These are phyloP conservation scores for Paragyromitra xinjiangensis DNA, from an alignment of 495 filamentous ascomycete genomes.

Conservation along the genomic window DNA sequence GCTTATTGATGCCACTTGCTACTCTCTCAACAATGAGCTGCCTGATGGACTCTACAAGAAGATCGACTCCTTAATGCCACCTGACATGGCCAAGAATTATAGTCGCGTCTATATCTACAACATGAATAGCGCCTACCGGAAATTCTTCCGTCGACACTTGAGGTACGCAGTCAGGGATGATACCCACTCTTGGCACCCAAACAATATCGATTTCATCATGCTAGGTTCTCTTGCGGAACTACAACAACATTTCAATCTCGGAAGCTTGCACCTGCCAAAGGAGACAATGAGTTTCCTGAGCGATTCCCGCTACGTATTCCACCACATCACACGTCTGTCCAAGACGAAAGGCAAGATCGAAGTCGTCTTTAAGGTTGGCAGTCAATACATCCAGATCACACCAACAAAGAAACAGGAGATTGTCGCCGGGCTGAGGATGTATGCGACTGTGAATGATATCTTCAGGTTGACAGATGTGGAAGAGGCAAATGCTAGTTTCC, in stretches of 20 bases:
- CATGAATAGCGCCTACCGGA: slow-evolving; percentile 71
- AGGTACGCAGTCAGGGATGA: slow-evolving; percentile 67
- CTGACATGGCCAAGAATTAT: slow-evolving; percentile 66
- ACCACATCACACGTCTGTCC: slow-evolving; percentile 69
- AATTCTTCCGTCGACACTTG: slow-evolving; percentile 69
- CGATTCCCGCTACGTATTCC: slow-evolving; percentile 70
- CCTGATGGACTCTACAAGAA: slow-evolving; percentile 68
- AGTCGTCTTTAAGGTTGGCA: slow-evolving; percentile 71
- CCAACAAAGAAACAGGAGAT: slow-evolving; percentile 73
- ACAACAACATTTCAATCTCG: slow-evolving; percentile 71
- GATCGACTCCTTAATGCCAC: slow-evolving; percentile 67
- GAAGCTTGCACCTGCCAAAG: slow-evolving; percentile 70
- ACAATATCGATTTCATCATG: slow-evolving; percentile 70
- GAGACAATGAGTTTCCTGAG: slow-evolving; percentile 72
- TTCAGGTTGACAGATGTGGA: slow-evolving; percentile 72
- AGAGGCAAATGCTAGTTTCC: slow-evolving; percentile 67
- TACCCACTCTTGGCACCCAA: slow-evolving; percentile 65
- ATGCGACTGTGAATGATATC: slow-evolving; percentile 72
- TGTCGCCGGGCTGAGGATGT: slow-evolving; percentile 66
- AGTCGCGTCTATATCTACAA: slow-evolving; percentile 71
- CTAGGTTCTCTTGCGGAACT: slow-evolving; percentile 69
- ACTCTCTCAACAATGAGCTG: slow-evolving; percentile 68
- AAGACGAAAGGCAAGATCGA: slow-evolving; percentile 73
- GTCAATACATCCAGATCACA: slow-evolving; percentile 73
- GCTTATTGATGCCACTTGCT: slow-evolving; percentile 73